Evolutionary conservation across 176 grass and related monocot species (phyloP), one percentile per base, ranked within the genome.

Genomic region (Aegilops speltoides): DNA sequence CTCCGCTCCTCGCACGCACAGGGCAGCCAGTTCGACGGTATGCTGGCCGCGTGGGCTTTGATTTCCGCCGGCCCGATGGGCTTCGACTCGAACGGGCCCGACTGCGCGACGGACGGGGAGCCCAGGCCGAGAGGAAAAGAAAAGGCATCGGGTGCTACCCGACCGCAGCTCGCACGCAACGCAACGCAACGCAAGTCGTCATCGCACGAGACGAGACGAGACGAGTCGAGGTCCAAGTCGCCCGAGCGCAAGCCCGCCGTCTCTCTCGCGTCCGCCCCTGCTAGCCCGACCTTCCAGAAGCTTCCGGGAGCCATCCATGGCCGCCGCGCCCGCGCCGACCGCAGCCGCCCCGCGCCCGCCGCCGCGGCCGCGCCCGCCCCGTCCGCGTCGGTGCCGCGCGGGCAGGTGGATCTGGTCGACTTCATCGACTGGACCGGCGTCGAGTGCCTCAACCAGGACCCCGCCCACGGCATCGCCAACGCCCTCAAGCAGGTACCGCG

Each of bases 391-490:
- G 46, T 83, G n/a, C 88, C 85, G 56, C 81, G 85, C 45, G 87
- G 89, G 25, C 82, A 99, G 97, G 97, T 96, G 84, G 97, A 99
- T 93, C 93, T 99, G 79, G 90, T 94, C 81, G 94, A 99, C 84
- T 94, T 99, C 79, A 88, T 99, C 77, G 97, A 99, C 70, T 99
- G 97, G 97, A 99, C 79, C 82, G 85, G 97, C 90, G 92, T 99
- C 26, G 97, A 99, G 77, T 99, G 97, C 85, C 97, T 99, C 85
- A 99, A 99, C 81, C 97, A 99, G 90, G 88, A 84, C 77, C 73
- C 92, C 8, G 85, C 84, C 68, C 92, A 99, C 78, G 76, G 75
- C n/a, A 68, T 97, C 77, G 46, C 78, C 80, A 94, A 97, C 88
- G 89, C 94, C 4, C 84, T 97, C 82, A 97, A 99, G 86, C 94